Percentiles rank a stretch among this genome's conserved stretches.
These are phyloP conservation scores for Pseudognaphalium luteoalbum DNA, from an alignment of 129 eudicot species.

Conservation along the genomic window DNA sequence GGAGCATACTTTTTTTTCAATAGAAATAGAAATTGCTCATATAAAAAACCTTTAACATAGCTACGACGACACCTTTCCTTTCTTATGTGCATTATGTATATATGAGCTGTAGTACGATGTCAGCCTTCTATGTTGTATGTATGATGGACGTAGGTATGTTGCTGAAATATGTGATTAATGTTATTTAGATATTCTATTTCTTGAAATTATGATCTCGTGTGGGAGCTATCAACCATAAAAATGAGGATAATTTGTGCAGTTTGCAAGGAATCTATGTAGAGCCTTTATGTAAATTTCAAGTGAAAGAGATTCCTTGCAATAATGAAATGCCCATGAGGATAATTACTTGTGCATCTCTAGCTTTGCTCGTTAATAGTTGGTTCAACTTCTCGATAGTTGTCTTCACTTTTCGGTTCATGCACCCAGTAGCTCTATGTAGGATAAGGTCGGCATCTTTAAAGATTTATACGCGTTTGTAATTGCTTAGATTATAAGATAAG, in stretches of 20 bases:
- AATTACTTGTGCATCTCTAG: slow-evolving; percentile 8
- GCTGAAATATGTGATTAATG: slow-evolving; percentile 15
- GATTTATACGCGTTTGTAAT: background rate
- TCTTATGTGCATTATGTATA: background rate
- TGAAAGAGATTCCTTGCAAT: slow-evolving; percentile 36
- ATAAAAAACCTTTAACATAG: too few species aligned
- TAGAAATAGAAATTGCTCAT: too few species aligned
- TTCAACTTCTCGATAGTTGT: background rate
- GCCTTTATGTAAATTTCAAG: slow-evolving; percentile 44
- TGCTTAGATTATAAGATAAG: slow-evolving; percentile 11
- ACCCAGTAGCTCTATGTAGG: background rate
- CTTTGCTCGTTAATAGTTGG: background rate
- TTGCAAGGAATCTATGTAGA: slow-evolving; percentile 44
- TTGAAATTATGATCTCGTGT: background rate
- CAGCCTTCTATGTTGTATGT: background rate
- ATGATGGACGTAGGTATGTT: background rate
- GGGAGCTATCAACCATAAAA: too few species aligned
- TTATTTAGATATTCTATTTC: slow-evolving; percentile 5
- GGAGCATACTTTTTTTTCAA: too few species aligned
- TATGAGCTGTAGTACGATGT: background rate
- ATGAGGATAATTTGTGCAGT: slow-evolving; percentile 42
- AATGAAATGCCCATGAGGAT: slow-evolving; percentile 31
- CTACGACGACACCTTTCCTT: background rate
- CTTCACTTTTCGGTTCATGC: slow-evolving; percentile 13
- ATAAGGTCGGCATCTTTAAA: slow-evolving; percentile 28